Conservation (phyloP, 2,329 filamentous ascomycete genomes). For the Trichoderma simmonsii region DNA sequence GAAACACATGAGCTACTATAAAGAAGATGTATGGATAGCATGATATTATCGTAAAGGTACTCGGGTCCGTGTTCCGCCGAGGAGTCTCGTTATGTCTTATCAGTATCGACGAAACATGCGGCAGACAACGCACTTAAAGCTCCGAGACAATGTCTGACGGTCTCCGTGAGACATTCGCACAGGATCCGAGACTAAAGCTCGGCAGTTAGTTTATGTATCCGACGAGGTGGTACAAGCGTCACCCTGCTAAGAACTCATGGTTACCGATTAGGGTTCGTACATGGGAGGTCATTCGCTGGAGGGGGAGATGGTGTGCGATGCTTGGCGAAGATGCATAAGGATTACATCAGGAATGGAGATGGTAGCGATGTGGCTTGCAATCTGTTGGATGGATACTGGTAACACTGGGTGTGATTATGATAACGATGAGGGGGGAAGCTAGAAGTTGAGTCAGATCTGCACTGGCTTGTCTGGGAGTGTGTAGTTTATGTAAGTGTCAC, state of each 20-base stretch:
- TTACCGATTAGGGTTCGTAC: conserved; percentile 4
- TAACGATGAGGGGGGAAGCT: not conserved
- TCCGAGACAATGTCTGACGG: not conserved
- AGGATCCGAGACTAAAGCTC: not conserved
- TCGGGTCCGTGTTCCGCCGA: not conserved
- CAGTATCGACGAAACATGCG: not conserved
- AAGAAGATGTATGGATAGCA: not conserved
- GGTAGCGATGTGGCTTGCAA: not conserved
- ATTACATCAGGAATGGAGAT: not conserved
- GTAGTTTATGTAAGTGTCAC: not conserved
- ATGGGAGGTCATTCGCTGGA: conserved; percentile 1
- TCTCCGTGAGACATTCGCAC: not conserved
- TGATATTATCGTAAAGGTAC: not conserved
- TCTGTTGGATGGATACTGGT: not conserved
- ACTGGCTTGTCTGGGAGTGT: not conserved
- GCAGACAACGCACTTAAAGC: not conserved
- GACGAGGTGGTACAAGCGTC: not conserved
- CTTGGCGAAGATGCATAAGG: not conserved
- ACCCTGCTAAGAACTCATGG: not conserved
- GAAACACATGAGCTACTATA: not conserved
- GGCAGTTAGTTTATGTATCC: not conserved
- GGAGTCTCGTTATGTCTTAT: not conserved
- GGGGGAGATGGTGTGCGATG: not conserved
- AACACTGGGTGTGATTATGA: not conserved
- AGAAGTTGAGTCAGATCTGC: not conserved